These are phyloP conservation scores for Garcia nutans DNA, from an alignment of 345 rosid genomes.

Conservation along the genomic window DNA sequence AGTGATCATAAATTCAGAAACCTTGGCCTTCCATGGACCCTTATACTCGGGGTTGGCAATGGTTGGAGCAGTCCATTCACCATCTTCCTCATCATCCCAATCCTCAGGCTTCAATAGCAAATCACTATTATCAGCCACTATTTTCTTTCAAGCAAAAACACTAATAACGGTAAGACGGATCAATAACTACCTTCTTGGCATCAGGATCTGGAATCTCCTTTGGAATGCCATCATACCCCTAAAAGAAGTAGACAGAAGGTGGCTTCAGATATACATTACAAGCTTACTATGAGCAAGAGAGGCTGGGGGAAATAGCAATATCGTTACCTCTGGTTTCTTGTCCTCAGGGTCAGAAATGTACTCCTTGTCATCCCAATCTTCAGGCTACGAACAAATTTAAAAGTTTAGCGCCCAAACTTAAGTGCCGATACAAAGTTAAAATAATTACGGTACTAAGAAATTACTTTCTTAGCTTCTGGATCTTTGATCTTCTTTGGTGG, in stretches of 20 bases:
- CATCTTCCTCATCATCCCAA: constrained; percentile 99
- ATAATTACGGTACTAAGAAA: background rate
- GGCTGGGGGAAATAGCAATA: background rate
- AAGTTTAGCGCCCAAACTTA: constrained; percentile 2
- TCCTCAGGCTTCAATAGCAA: constrained; percentile 73
- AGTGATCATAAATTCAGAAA: constrained; percentile 28
- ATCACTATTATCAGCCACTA: constrained; percentile 14
- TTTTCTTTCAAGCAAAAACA: background rate
- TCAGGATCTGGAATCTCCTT: constrained; percentile 85
- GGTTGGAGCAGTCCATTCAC: constrained; percentile 99
- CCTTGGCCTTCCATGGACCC: constrained; percentile 96
- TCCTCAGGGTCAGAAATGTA: constrained; percentile 94
- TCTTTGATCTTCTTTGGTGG: constrained; percentile 88
- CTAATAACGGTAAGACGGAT: background rate
- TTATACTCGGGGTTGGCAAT: constrained; percentile 93
- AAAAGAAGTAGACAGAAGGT: background rate
- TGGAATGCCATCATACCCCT: constrained; percentile 96
- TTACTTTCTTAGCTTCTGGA: constrained; percentile 90
- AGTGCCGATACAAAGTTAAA: background rate
- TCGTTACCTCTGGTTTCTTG: constrained; percentile 77
- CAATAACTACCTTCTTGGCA: constrained; percentile 66
- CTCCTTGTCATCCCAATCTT: constrained; percentile 96
- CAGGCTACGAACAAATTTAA: constrained; percentile 57
- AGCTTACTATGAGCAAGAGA: background rate
- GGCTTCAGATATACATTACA: background rate